Base-by-base conservation (phyloP, 108 stramenopile genomes). In the Mediolabrus comicus region DNA sequence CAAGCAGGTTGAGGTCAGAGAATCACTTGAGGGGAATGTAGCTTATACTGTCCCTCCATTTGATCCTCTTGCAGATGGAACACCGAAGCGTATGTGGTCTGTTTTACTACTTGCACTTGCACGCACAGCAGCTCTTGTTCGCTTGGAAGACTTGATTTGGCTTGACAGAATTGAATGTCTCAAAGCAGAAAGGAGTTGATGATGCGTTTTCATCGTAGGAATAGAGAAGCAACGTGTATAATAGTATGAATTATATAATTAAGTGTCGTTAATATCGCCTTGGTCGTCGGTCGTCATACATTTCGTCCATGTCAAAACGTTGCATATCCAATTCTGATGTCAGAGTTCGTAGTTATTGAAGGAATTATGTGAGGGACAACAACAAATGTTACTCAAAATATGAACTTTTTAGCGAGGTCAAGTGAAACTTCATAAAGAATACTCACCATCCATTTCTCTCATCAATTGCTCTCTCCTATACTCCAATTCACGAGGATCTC, bases 61-160 rank as follows among this genome's bases (percentile, higher is more conserved):
- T 54, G 34, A 67, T 56, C 66, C 59, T 2, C 13, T 53, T 38
- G 65, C 4, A 46, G 64, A 43, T 33, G 67, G 66, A 14, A 56
- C 62, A 14, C 61, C 53, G 1, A 68, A 61, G 54, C 61, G 46
- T 62, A 31, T 69, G 26, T 55, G 78, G 46, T 66, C 71, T 30
- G 54, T 71, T 7, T 24, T 72, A 14, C 4, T 79, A 33, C 67
- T 79, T 12, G 38, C 60, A 31, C 13, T 79, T 16, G 71, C 71
- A 46, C 28, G 78, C 56, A 39, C 67, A 29, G 53, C 67, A 29
- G 52, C 71, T 4, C 25, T 72, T 7, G 53, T 26, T 13, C 59
- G 59, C 43, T 52, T 78, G 12, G 65, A 78, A 2, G 59, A 66
- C 60, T 27, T 78, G 5, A 71, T 78, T 43, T 66, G 51, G 59